Base-by-base conservation (phyloP, 202 grass and related monocot species). In the Carex sylvatica region DNA sequence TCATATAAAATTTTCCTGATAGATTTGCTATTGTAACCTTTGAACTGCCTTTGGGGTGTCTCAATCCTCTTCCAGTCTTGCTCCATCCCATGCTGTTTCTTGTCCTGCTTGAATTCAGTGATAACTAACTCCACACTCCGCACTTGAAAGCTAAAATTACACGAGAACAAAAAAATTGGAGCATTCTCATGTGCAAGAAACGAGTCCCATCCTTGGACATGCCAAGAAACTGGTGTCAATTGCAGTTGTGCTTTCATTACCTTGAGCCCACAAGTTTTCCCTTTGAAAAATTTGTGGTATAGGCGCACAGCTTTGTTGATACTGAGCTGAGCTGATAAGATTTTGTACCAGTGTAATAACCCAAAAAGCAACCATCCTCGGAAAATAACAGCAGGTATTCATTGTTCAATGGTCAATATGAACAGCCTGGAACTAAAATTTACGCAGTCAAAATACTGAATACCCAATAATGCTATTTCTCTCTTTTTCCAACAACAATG, bases 401-500 rank as follows among this genome's bases (percentile, higher is more conserved):
- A 53, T 3, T 31, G 70, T 13, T 30, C 46, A 49, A 3, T 49
- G 46, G 10, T 49, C 12, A 53, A 74, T 31, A 74, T 75, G 26
- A 31, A 55, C 49, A 75, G 7, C 2, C 24, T 74, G 13, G 6
- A 74, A 53, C 10, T 53, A 28, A 55, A 55, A 46, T 20, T 44
- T 70, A 70, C 6, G 74, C 52, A 77, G 26, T 75, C 6, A 4
- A 36, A n/a, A 70, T 44, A 59, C 16, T 38, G 53, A 77, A 36
- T 28, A 38, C 74, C 51, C 54, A 38, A 22, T 38, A 36, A 59
- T 59, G 7, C 53, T 59, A 59, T 56, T 59, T 65, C 36, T 49
- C 49, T 77, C 73, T 36, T n/a, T 36, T 77, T 58, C 69, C 49
- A 71, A 30, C 47, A 77, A 77, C 14, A 77, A 58, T 59, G 52